Percentiles rank a stretch among this genome's conserved stretches.
Conservation (phyloP, 805 yeast species). For the Kazachstania viticola region DNA sequence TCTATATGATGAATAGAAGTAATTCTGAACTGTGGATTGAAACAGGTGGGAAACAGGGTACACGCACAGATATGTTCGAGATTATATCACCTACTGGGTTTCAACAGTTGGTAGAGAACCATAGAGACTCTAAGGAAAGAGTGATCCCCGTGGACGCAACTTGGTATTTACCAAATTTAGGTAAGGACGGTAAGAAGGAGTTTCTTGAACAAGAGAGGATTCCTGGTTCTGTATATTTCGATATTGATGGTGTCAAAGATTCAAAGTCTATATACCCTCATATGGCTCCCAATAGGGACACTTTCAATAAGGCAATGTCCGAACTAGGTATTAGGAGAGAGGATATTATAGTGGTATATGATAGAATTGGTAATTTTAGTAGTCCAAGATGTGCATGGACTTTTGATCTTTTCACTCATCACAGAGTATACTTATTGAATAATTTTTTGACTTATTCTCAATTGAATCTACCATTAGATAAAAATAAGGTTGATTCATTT, state of each 20-base stretch:
- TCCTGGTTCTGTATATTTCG: conserved; percentile 61
- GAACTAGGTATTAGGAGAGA: conserved; percentile 42
- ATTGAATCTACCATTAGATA: conserved; percentile 36
- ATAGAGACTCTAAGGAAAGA: conserved; percentile 19
- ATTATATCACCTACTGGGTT: too few species aligned
- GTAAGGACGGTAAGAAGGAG: conserved; percentile 48
- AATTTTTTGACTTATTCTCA: conserved; percentile 46
- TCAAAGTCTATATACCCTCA: conserved; percentile 63
- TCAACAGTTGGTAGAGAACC: too few species aligned
- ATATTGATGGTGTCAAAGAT: conserved; percentile 61
- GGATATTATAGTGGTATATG: conserved; percentile 72
- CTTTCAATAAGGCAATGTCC: conserved; percentile 43
- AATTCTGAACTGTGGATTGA: too few species aligned
- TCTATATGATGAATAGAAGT: too few species aligned
- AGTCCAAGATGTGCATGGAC: conserved; percentile 93
- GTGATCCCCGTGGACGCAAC: conserved; percentile 71
- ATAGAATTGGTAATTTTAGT: conserved; percentile 72
- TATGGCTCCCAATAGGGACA: conserved; percentile 62
- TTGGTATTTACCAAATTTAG: conserved; percentile 81
- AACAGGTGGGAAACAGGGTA: too few species aligned
- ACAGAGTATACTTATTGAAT: conserved; percentile 56
- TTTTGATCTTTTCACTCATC: conserved; percentile 67
- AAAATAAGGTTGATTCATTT: conserved; percentile 9
- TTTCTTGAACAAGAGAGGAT: conserved; percentile 44
- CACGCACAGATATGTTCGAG: too few species aligned